Conservation (phyloP, 129 eudicot species). For the Ambrosia trifida region DNA sequence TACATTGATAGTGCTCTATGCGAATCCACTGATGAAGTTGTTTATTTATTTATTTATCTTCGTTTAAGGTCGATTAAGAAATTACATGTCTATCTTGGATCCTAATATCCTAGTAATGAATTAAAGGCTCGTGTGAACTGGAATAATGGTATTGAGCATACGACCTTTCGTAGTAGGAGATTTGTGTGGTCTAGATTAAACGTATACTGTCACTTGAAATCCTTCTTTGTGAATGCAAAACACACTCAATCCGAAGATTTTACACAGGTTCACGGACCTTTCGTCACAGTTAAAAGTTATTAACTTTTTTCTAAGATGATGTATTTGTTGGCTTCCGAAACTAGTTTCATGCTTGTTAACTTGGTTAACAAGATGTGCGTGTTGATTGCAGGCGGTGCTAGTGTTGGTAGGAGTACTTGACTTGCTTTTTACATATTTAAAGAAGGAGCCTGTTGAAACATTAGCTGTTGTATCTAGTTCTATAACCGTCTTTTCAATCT, state of each 20-base stretch:
- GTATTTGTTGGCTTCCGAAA: neutral
- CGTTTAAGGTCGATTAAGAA: neutral
- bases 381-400: conserved; percentile 52
- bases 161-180: neutral
- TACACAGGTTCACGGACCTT: neutral
- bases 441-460: conserved; percentile 37
- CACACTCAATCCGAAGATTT: neutral
- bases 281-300: neutral
- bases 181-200: neutral
- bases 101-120: neutral
- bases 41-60: neutral
- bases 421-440: conserved; percentile 31
- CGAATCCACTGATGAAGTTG: neutral
- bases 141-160: neutral
- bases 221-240: neutral
- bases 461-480: conserved; percentile 45
- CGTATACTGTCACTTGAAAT: neutral
- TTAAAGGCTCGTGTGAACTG: neutral
- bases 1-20: neutral
- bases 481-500: conserved; percentile 51
- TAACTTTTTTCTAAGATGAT: neutral
- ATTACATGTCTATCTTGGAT: neutral
- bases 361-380: conserved; percentile 25
- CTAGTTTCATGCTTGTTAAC: neutral
- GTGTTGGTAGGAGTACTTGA: conserved; percentile 45